These are phyloP conservation scores for Sordariomycetes sp. DNA, from an alignment of 2,329 filamentous ascomycete genomes.

Conservation along the genomic window DNA sequence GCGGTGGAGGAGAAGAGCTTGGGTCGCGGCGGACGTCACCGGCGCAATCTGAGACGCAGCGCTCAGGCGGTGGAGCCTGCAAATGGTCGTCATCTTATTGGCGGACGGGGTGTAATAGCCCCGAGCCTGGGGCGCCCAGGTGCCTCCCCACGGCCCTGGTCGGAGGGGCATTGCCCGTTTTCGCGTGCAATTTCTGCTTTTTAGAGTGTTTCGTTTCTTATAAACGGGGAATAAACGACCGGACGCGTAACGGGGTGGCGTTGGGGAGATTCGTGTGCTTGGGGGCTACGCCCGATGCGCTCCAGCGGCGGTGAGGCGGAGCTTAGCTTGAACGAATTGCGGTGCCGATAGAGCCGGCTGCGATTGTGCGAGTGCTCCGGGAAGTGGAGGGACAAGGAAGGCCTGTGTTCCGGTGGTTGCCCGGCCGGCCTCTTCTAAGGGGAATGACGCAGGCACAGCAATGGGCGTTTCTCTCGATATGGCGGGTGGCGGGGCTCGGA, in stretches of 20 bases:
- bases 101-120: background rate
- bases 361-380: too few species aligned
- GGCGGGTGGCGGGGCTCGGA: background rate
- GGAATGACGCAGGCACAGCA: background rate
- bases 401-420: background rate
- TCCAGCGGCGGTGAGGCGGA: too few species aligned
- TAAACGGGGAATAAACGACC: background rate
- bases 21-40: conserved; percentile 1
- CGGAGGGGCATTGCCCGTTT: conserved; percentile 1
- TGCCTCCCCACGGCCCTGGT: background rate
- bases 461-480: background rate
- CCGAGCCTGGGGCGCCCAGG: conserved; percentile 1
- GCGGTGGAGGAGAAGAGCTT: background rate
- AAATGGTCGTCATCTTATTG: background rate
- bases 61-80: background rate
- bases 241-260: background rate
- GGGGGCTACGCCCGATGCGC: too few species aligned
- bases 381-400: background rate
- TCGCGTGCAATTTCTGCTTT: conserved; percentile 1
- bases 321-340: too few species aligned
- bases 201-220: background rate
- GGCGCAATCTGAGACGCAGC: conserved; percentile 2
- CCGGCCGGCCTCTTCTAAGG: background rate
- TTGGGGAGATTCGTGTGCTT: too few species aligned
- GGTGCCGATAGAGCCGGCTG: background rate